Percentiles rank a stretch among this genome's conserved stretches.
Conservation (phyloP, 2,329 filamentous ascomycete genomes). For the Fusarium albidum region DNA sequence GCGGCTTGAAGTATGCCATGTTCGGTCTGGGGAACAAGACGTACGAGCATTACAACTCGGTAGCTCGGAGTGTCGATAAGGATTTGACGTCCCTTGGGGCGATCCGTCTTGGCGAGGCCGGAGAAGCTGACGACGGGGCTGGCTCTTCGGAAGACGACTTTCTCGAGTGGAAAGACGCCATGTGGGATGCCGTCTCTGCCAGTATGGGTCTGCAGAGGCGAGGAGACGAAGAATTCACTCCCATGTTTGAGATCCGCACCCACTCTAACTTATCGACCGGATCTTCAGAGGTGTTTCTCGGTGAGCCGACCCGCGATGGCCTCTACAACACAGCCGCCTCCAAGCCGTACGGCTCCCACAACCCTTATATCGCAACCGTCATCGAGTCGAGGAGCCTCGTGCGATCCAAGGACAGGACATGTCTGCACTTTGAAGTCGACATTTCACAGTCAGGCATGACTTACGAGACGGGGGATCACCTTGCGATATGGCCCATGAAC, state of each 20-base stretch:
- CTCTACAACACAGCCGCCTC: constrained; percentile 82
- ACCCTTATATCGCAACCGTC: constrained; percentile 96
- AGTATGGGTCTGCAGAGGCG: constrained; percentile 92
- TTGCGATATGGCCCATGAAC: constrained; percentile 97
- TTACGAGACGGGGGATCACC: constrained; percentile 97
- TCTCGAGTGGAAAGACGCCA: constrained; percentile 98
- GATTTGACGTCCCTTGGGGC: constrained; percentile 84
- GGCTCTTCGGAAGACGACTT: constrained; percentile 99
- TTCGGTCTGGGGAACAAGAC: constrained; percentile 99
- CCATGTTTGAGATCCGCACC: constrained; percentile 84
- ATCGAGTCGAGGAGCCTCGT: constrained; percentile 89
- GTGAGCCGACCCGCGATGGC: constrained; percentile 96
- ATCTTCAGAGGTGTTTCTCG: constrained; percentile 85
- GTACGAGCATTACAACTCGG: constrained; percentile 99
- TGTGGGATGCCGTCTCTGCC: constrained; percentile 88
- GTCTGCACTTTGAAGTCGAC: constrained; percentile 94
- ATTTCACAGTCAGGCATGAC: constrained; percentile 86
- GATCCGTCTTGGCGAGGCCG: constrained; percentile 82
- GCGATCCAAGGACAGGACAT: constrained; percentile 88
- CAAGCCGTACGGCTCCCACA: constrained; percentile 95
- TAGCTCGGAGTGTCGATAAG: constrained; percentile 92
- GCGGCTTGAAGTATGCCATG: constrained; percentile 88
- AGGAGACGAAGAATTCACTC: constrained; percentile 96
- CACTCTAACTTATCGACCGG: constrained; percentile 77
- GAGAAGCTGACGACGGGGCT: constrained; percentile 96